These are phyloP conservation scores for Cryptococcus amylolentus DNA, from an alignment of 1,284 basidiomycete species.

Conservation along the genomic window DNA sequence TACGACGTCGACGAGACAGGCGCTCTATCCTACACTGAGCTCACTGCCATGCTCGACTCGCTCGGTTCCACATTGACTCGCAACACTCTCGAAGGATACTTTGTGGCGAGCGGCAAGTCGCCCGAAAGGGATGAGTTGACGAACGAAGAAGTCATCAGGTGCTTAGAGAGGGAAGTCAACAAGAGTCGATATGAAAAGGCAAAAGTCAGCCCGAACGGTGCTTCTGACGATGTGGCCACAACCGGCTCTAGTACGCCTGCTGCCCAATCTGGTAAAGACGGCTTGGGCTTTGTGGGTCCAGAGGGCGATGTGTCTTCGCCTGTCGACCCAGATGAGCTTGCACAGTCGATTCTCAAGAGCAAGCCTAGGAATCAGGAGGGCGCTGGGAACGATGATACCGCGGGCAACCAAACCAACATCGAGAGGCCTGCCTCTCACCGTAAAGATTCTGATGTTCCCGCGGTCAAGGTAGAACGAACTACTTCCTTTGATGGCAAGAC, in stretches of 20 bases:
- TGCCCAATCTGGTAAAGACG: constrained; percentile 28
- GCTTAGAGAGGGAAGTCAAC: constrained; percentile 70
- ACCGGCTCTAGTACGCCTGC: constrained; percentile 25
- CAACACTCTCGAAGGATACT: constrained; percentile 78
- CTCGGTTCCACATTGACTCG: constrained; percentile 85
- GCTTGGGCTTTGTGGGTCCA: constrained; percentile 37
- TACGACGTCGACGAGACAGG: constrained; percentile 86
- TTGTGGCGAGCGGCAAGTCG: constrained; percentile 65
- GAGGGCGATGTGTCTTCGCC: constrained; percentile 22
- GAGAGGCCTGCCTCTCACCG: neutral
- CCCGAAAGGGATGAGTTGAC: constrained; percentile 68
- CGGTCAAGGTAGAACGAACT: constrained; percentile 30
- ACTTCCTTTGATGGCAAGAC: constrained; percentile 15
- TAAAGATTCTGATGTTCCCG: constrained; percentile 17
- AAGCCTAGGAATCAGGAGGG: constrained; percentile 17
- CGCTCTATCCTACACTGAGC: constrained; percentile 76
- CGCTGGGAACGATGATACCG: constrained; percentile 6
- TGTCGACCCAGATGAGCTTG: constrained; percentile 36
- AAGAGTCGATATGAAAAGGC: constrained; percentile 69
- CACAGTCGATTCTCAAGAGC: constrained; percentile 31
- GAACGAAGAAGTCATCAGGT: constrained; percentile 71
- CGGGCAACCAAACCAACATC: constrained; percentile 24
- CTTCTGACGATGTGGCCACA: constrained; percentile 10
- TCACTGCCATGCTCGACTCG: constrained; percentile 95
- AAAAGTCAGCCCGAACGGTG: constrained; percentile 23